These are phyloP conservation scores for Heracleum sosnowskyi DNA, from an alignment of 129 eudicot genomes.

Conservation along the genomic window DNA sequence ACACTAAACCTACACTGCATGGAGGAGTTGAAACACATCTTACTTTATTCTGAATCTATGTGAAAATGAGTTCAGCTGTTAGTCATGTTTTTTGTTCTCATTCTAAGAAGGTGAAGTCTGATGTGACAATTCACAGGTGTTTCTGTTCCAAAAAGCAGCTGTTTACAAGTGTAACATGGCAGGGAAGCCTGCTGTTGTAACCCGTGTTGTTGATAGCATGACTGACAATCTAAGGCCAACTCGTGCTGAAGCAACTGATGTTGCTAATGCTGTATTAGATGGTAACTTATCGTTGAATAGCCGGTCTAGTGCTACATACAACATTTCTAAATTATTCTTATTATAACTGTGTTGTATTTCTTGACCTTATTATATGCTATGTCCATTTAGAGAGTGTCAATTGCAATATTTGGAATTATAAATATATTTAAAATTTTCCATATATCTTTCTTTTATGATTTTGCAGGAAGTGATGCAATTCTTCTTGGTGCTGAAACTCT, in stretches of 20 bases:
- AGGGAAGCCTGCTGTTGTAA: conserved; percentile 70
- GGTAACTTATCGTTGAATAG: conserved; percentile 27
- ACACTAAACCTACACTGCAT: neutral
- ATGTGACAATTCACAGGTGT: conserved; percentile 38
- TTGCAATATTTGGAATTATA: neutral
- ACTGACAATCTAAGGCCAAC: conserved; percentile 67
- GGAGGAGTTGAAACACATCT: neutral
- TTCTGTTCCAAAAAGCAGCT: conserved; percentile 65
- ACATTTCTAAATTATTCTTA: neutral
- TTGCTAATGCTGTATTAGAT: conserved; percentile 71
- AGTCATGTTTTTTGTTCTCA: neutral
- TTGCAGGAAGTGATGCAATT: conserved; percentile 70
- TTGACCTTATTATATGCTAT: neutral
- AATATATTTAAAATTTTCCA: neutral
- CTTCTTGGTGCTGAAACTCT: conserved; percentile 80
- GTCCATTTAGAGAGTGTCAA: neutral
- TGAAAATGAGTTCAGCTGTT: neutral
- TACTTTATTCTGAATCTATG: neutral
- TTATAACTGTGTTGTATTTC: neutral
- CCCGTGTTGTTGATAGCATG: conserved; percentile 86
- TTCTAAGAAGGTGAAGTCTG: neutral
- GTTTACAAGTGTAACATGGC: conserved; percentile 74
- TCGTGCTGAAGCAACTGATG: conserved; percentile 87
- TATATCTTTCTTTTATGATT: neutral
- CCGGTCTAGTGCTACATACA: neutral